These are phyloP conservation scores for Mycosphaerella arachidis DNA, from an alignment of 2,329 filamentous ascomycete genomes.

Conservation along the genomic window DNA sequence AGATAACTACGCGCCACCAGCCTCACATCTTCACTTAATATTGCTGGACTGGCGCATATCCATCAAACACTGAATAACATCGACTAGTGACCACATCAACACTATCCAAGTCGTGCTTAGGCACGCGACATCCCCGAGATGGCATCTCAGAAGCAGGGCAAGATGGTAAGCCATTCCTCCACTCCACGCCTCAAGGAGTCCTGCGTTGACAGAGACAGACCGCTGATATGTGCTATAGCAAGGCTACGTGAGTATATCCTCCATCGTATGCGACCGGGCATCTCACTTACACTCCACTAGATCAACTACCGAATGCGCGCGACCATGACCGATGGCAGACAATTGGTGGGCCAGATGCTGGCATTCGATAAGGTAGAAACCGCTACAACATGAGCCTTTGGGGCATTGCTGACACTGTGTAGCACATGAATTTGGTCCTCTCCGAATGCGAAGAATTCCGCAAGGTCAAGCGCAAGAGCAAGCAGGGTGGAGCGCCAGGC, in stretches of 20 bases:
- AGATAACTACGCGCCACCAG: neutral
- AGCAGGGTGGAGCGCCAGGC: slow-evolving; percentile 65
- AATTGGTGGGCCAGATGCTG: slow-evolving; percentile 97
- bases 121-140: slow-evolving; percentile 38
- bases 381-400: slow-evolving; percentile 62
- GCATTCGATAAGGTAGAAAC: slow-evolving; percentile 85
- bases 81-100: neutral
- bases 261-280: neutral
- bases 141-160: slow-evolving; percentile 72
- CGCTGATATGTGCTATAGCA: slow-evolving; percentile 47
- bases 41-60: neutral
- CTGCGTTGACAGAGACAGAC: slow-evolving; percentile 43
- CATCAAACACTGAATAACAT: neutral
- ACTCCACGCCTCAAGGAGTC: slow-evolving; percentile 24
- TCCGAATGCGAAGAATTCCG: slow-evolving; percentile 98
- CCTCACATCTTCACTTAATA: neutral
- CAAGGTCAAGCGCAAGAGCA: slow-evolving; percentile 77
- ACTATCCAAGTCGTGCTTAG: slow-evolving; percentile 37
- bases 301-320: slow-evolving; percentile 99
- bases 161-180: slow-evolving; percentile 74
- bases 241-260: slow-evolving; percentile 56
- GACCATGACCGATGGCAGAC: slow-evolving; percentile 87
- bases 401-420: slow-evolving; percentile 20
- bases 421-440: slow-evolving; percentile 99
- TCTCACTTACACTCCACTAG: slow-evolving; percentile 45